These are phyloP conservation scores for Leersia perrieri DNA, from an alignment of 176 grass and related monocot species.

Conservation along the genomic window DNA sequence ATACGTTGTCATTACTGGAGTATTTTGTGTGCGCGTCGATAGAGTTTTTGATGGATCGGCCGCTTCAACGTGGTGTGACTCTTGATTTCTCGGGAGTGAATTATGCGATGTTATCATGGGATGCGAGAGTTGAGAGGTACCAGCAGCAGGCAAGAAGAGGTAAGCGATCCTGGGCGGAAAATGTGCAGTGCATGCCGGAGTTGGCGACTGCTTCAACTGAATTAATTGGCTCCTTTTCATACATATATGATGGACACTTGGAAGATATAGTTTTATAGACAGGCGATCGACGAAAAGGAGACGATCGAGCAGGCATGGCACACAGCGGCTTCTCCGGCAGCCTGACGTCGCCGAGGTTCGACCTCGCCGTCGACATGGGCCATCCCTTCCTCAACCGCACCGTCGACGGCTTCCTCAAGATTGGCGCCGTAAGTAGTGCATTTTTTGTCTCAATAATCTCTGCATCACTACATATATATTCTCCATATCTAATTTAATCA, in stretches of 20 bases:
- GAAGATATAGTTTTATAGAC: too few relatives aligned
- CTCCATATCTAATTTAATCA: neutral
- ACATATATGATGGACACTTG: too few relatives aligned
- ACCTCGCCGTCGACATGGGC: conserved; percentile 57
- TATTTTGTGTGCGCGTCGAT: neutral
- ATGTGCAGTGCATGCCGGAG: neutral
- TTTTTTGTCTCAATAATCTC: neutral
- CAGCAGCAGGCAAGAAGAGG: neutral
- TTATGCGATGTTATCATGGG: too few relatives aligned
- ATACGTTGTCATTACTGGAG: neutral
- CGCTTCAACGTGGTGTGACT: too few relatives aligned
- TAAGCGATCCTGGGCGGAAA: neutral
- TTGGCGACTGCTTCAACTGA: neutral
- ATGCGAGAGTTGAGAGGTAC: too few relatives aligned
- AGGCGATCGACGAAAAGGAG: too few relatives aligned
- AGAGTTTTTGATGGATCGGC: too few relatives aligned
- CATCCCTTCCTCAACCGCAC: conserved; percentile 61
- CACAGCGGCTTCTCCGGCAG: neutral
- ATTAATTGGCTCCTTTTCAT: too few relatives aligned
- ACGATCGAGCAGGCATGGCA: neutral
- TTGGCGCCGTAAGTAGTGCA: conserved; percentile 43
- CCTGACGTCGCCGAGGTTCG: conserved; percentile 37
- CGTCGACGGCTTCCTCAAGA: conserved; percentile 67
- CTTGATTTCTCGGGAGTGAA: too few relatives aligned
- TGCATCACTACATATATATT: neutral